Conservation (phyloP, 441 rosid genomes). For the Pelargonium fulgidum region DNA sequence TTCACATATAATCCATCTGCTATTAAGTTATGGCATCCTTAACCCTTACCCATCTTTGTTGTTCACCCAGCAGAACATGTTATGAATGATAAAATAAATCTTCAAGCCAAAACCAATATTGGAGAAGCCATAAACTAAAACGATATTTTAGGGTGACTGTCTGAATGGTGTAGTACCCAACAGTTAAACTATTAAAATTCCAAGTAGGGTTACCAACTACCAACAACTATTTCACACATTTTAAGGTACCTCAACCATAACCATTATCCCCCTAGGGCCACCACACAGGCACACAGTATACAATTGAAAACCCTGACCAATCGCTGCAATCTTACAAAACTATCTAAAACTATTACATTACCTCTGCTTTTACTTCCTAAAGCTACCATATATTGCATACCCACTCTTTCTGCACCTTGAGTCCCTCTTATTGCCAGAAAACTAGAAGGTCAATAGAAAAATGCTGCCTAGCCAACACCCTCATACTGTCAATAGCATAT, state of each 20-base stretch:
- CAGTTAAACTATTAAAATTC: background rate
- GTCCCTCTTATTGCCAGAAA: background rate
- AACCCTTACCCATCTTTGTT: background rate
- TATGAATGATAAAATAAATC: background rate
- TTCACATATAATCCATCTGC: background rate
- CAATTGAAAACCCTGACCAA: background rate
- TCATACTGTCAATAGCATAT: background rate
- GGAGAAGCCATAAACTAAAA: background rate
- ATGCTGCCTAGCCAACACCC: conserved; percentile 1
- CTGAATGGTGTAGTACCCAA: background rate
- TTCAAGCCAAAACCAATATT: background rate
- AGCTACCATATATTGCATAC: background rate
- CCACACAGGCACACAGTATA: background rate
- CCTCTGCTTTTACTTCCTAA: background rate
- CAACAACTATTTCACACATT: conserved; percentile 3
- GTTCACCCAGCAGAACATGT: background rate
- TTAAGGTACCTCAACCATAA: background rate
- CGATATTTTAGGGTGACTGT: background rate
- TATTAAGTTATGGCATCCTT: background rate
- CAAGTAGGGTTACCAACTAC: background rate
- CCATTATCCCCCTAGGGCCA: background rate
- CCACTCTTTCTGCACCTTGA: background rate
- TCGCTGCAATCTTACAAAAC: background rate
- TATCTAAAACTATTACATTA: background rate
- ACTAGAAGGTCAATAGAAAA: background rate